These are phyloP conservation scores for Sporothrix phasma DNA, from an alignment of 2,329 filamentous ascomycete genomes.

Conservation along the genomic window DNA sequence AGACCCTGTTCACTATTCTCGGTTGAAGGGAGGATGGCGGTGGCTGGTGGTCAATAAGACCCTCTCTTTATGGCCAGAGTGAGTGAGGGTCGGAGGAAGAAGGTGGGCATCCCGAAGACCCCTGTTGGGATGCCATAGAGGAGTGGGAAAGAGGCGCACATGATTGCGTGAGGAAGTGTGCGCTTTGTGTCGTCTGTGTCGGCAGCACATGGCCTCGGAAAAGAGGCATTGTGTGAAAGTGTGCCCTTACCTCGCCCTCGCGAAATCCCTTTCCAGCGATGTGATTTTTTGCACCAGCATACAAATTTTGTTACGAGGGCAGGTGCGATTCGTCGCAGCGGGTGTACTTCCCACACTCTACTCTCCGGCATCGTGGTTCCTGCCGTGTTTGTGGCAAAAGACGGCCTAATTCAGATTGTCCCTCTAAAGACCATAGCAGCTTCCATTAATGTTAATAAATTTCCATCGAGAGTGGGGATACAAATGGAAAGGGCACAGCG, in stretches of 20 bases:
- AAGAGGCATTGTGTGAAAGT: neutral
- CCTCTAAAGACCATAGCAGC: neutral
- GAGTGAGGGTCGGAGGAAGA: too few species aligned
- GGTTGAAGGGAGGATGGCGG: too few species aligned
- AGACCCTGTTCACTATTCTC: neutral
- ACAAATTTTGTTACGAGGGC: neutral
- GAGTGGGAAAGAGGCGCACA: too few species aligned
- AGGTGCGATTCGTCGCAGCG: neutral
- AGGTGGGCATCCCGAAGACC: too few species aligned
- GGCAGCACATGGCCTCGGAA: neutral
- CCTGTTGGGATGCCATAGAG: too few species aligned
- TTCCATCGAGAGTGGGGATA: neutral
- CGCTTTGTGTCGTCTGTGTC: too few species aligned
- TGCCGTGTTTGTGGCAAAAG: neutral
- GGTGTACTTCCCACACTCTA: neutral
- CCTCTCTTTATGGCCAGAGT: too few species aligned
- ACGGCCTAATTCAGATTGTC: neutral
- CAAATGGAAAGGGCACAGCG: neutral
- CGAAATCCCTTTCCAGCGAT: neutral
- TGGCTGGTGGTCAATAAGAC: too few species aligned
- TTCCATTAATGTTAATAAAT: neutral
- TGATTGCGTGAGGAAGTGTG: too few species aligned
- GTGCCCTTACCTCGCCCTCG: neutral
- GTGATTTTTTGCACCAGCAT: neutral
- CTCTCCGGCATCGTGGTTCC: conserved; percentile 1